These are phyloP conservation scores for Auricularia sp. DNA, from an alignment of 768 basidiomycete genomes.

Conservation along the genomic window DNA sequence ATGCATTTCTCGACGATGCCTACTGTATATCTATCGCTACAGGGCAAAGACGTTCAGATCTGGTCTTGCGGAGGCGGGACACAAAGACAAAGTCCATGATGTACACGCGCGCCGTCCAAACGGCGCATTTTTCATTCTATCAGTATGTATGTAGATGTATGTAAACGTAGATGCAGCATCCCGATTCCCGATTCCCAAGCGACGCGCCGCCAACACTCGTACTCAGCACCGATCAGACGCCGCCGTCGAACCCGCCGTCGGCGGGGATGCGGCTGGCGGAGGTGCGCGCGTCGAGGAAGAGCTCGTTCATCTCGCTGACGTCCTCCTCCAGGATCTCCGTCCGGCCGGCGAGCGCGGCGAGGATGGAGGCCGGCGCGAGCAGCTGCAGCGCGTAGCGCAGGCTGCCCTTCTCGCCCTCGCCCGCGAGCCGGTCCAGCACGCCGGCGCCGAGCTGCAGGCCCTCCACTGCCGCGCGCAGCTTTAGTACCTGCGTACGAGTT, in stretches of 20 bases:
- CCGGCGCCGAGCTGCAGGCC: conserved; percentile 65
- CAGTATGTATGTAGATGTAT: no score
- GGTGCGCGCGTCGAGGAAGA: conserved; percentile 92
- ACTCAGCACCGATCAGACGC: conserved; percentile 5
- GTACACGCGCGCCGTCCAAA: no score
- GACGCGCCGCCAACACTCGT: no score
- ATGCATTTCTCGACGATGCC: no score
- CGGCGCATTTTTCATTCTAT: no score
- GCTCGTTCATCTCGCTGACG: conserved; percentile 83
- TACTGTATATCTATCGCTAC: no score
- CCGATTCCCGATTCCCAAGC: no score
- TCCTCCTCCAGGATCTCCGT: conserved; percentile 80
- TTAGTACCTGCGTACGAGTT: conserved; percentile 78
- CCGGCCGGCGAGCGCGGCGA: conserved; percentile 69
- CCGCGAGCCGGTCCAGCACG: conserved; percentile 71
- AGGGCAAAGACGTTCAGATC: no score
- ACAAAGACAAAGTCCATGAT: no score
- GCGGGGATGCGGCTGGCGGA: conserved; percentile 46
- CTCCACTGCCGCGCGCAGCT: conserved; percentile 78
- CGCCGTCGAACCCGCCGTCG: conserved; percentile 25
- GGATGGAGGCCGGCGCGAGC: conserved; percentile 82
- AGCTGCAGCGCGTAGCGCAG: conserved; percentile 83
- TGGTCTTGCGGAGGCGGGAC: no score
- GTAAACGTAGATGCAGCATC: no score
- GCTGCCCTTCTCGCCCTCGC: conserved; percentile 73